Evolutionary conservation across 345 rosid genomes (phyloP), one percentile per base, ranked within the genome.

Genomic region (Triadica sebifera): DNA sequence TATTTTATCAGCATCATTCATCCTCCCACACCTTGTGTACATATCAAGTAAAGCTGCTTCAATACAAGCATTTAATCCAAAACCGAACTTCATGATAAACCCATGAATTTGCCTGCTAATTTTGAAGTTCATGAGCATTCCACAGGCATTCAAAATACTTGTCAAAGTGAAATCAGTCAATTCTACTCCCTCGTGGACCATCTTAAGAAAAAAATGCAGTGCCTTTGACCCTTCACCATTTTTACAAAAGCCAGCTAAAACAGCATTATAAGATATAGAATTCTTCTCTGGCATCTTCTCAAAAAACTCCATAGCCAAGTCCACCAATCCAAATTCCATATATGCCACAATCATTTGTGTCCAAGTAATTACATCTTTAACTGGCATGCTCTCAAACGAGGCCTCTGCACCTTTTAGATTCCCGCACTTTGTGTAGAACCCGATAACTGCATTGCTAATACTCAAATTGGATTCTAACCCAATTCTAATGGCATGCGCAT

Each of bases 21-120:
- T 89, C 75, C 97, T 86, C 71, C 86, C 96, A 81, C 97, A 94
- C 83, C 87, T 87, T 55, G 87, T 76, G 82, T 87, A 89, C 96
- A 90, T 90, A 80, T 94, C 94, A 65, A 92, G 80, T 83, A 94
- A 79, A 49, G 94, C 91, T 49, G 91, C 82, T 67, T 86, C 88
- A 71, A 90, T 85, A 76, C 67, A 81, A 82, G 76, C 81, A 83
- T 89, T 90, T 39, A 83, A 85, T 76, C 70, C 76, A 50, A 61
- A 81, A 80, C 96, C 94, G 66, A 84, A 87, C 89, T 92, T 94
- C 2, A 80, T 41, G 77, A 85, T 67, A 72, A 92, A 87, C 45
- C 90, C 98, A 25, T 92, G 97, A 73, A 94, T 71, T 83, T 94
- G 97, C 72, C 84, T 86, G 55, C 97, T 86, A 49, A 83, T 64